Conservation (phyloP, 257 asterid genomes). For the Solanum arcanum region DNA sequence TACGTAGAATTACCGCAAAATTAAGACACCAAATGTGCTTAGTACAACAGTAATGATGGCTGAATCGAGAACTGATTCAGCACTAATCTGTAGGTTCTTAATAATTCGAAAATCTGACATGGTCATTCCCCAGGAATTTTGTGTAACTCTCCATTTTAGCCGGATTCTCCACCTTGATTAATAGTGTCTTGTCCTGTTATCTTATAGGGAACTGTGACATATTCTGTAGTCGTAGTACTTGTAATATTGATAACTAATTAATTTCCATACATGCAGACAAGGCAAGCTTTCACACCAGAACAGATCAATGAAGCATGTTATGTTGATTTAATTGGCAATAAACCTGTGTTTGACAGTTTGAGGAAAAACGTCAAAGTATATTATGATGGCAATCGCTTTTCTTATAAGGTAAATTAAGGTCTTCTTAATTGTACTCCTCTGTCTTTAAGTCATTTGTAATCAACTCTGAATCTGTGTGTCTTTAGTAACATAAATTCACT, state of each 20-base stretch:
- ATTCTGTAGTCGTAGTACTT: neutral
- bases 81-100: neutral
- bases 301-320: conserved; percentile 66
- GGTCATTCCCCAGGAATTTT: neutral
- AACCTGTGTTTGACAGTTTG: conserved; percentile 75
- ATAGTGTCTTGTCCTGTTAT: neutral
- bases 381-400: conserved; percentile 60
- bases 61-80: neutral
- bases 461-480: neutral
- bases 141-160: neutral
- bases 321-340: conserved; percentile 70
- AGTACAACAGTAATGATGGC: neutral
- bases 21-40: neutral
- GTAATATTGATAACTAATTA: neutral
- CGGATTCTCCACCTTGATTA: neutral
- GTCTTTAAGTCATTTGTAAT: neutral
- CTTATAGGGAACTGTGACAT: neutral
- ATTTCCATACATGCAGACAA: conserved; percentile 34
- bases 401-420: conserved; percentile 56
- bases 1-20: neutral
- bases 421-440: neutral
- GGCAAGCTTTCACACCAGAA: conserved; percentile 61
- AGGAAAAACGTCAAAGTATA: conserved; percentile 64
- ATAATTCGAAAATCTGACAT: neutral
- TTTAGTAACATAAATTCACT: neutral